Evolutionary conservation across 2,329 filamentous ascomycete genomes (phyloP).

Genomic region (Penicillium sp.): DNA sequence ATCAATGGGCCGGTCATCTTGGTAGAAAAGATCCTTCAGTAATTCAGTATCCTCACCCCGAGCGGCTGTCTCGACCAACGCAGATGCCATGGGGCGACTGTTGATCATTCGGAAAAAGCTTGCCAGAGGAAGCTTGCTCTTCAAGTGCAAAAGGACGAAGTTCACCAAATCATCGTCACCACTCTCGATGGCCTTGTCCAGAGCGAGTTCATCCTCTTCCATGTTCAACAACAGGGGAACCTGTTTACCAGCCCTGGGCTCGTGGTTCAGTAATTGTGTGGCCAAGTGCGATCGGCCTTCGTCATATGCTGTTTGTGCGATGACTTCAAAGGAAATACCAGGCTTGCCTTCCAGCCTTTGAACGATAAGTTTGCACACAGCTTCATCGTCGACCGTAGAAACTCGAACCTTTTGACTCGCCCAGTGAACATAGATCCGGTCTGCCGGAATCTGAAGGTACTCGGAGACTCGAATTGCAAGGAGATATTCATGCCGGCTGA

Average conservation of each 20-base stretch:
- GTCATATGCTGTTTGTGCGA: conserved; percentile 88
- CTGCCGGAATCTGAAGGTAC: conserved; percentile 79
- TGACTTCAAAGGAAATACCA: conserved; percentile 92
- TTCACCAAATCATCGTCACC: conserved; percentile 92
- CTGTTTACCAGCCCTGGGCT: conserved; percentile 91
- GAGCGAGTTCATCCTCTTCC: conserved; percentile 90
- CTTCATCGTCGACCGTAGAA: conserved; percentile 80
- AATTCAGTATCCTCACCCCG: conserved; percentile 73
- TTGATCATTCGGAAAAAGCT: conserved; percentile 93
- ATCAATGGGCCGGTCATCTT: conserved; percentile 86
- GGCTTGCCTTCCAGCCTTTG: conserved; percentile 81
- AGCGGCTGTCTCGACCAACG: conserved; percentile 83
- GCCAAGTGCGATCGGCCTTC: conserved; percentile 87
- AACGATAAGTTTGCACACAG: conserved; percentile 81
- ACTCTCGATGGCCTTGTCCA: conserved; percentile 95
- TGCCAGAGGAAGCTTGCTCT: conserved; percentile 84
- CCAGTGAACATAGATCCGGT: conserved; percentile 95
- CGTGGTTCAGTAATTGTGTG: conserved; percentile 86
- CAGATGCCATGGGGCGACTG: conserved; percentile 76
- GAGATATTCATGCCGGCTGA: conserved; percentile 87
- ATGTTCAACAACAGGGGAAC: conserved; percentile 89
- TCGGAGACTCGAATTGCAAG: conserved; percentile 84
- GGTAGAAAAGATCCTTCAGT: conserved; percentile 94
- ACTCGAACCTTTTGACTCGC: conserved; percentile 88
- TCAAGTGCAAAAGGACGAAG: conserved; percentile 81